Percentiles rank a stretch among this genome's conserved stretches.
phyloP scores from a whole-genome alignment of 345 rosid species.

The Eucalyptus caleyi region DNA sequence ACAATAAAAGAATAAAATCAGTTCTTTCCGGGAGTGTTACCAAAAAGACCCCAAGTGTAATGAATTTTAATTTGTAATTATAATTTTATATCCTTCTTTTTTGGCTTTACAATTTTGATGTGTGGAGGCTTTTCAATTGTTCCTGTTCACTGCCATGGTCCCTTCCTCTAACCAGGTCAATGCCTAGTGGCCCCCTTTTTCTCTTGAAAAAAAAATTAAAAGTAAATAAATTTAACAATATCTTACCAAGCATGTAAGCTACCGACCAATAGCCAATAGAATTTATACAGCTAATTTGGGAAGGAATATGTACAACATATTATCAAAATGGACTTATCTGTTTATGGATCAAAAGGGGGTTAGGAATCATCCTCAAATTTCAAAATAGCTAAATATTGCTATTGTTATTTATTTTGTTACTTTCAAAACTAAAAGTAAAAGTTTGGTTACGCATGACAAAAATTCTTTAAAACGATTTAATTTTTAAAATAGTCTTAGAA shows the following conservation, averaged over 20 bases:
- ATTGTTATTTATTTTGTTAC: neutral
- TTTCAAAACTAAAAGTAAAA: neutral
- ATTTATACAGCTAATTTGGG: neutral
- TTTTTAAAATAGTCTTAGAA: neutral
- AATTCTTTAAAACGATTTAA: neutral
- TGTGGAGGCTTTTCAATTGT: neutral
- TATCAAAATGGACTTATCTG: neutral
- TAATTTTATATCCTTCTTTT: neutral
- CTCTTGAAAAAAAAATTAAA: neutral
- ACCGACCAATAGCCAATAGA: neutral
- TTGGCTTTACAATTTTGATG: neutral
- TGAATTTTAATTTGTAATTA: neutral
- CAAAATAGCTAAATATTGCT: neutral
- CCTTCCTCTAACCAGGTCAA: neutral
- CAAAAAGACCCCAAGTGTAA: neutral
- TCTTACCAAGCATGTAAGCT: neutral
- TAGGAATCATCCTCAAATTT: neutral
- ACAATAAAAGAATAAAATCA: too few species aligned
- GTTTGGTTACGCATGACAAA: neutral
- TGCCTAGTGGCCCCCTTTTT: neutral
- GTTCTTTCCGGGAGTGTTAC: too few species aligned
- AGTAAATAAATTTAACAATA: neutral
- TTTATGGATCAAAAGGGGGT: neutral
- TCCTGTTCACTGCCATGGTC: neutral
- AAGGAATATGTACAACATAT: neutral